These are phyloP conservation scores for Pyrenophora tritici-repentis DNA, from an alignment of 2,329 filamentous ascomycete genomes.

Conservation along the genomic window DNA sequence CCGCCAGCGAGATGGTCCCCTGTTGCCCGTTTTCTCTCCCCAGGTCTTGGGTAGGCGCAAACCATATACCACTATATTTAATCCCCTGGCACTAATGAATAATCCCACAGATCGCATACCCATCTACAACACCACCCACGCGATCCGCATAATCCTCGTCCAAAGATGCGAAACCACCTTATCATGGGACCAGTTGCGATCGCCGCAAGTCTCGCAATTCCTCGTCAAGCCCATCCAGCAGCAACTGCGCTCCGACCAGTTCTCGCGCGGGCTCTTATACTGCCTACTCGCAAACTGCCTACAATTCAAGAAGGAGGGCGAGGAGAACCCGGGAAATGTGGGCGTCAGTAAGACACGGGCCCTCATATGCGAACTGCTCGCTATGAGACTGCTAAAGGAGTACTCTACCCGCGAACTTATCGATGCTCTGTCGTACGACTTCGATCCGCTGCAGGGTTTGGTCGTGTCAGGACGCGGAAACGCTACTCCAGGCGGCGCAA, in stretches of 20 bases:
- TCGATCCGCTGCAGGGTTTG: conserved; percentile 86
- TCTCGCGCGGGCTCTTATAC: conserved; percentile 84
- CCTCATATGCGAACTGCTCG: conserved; percentile 86
- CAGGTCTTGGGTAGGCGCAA: conserved; percentile 42
- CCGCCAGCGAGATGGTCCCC: conserved; percentile 38
- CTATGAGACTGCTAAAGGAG: conserved; percentile 87
- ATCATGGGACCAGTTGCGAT: conserved; percentile 92
- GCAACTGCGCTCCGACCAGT: conserved; percentile 80
- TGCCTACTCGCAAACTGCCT: conserved; percentile 91
- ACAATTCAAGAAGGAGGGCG: conserved; percentile 87
- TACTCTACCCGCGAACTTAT: conserved; percentile 89
- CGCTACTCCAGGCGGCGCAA: conserved; percentile 30
- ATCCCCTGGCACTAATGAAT: conserved; percentile 27
- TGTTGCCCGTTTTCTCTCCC: conserved; percentile 50
- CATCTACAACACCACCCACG: conserved; percentile 87
- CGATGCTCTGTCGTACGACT: conserved; percentile 92
- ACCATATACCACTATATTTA: conserved; percentile 18
- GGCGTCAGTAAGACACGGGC: conserved; percentile 83
- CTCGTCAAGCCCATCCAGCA: conserved; percentile 94
- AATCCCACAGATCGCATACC: conserved; percentile 73
- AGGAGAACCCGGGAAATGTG: conserved; percentile 79
- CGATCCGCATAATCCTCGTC: conserved; percentile 82
- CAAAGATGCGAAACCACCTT: conserved; percentile 88
- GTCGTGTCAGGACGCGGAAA: conserved; percentile 52
- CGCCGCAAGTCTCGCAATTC: conserved; percentile 95